Evolutionary conservation across 2,329 filamentous ascomycete species (phyloP).

Genomic region (Aspergillus sojae): DNA sequence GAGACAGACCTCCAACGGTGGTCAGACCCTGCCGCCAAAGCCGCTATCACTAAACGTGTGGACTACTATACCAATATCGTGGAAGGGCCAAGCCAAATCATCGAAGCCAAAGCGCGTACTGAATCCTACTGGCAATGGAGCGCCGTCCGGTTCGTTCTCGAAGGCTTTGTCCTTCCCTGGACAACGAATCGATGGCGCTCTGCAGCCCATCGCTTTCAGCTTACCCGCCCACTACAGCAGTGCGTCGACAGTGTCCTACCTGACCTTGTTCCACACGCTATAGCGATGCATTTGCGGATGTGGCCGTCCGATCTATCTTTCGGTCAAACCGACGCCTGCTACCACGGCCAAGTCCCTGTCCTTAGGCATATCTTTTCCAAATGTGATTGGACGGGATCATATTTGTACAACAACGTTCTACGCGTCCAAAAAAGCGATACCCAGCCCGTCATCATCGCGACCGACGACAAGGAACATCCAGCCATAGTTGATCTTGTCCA

Average conservation of each 20-base stretch:
- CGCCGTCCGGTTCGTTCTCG: neutral
- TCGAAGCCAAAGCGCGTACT: neutral
- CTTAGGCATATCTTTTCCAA: neutral
- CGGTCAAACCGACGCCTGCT: neutral
- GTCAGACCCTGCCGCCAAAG: neutral
- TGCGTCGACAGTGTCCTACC: neutral
- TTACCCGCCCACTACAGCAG: neutral
- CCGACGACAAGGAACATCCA: neutral
- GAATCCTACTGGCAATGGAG: conserved; percentile 5
- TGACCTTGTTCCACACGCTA: neutral
- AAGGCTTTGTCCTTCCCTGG: conserved; percentile 1
- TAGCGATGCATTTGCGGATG: neutral
- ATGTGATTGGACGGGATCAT: neutral
- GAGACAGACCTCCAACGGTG: neutral
- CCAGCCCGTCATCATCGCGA: neutral
- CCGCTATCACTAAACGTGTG: neutral
- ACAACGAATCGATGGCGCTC: neutral
- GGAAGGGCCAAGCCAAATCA: neutral
- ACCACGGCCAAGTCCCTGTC: neutral
- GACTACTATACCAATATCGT: neutral
- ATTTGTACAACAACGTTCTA: neutral
- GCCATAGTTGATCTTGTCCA: neutral
- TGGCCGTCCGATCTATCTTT: neutral
- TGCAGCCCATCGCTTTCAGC: neutral
- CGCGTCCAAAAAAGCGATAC: neutral